Evolutionary conservation across 2,329 filamentous ascomycete genomes (phyloP), one percentile per base, ranked within the genome.

Genomic region (Colletotrichum echinochloae): DNA sequence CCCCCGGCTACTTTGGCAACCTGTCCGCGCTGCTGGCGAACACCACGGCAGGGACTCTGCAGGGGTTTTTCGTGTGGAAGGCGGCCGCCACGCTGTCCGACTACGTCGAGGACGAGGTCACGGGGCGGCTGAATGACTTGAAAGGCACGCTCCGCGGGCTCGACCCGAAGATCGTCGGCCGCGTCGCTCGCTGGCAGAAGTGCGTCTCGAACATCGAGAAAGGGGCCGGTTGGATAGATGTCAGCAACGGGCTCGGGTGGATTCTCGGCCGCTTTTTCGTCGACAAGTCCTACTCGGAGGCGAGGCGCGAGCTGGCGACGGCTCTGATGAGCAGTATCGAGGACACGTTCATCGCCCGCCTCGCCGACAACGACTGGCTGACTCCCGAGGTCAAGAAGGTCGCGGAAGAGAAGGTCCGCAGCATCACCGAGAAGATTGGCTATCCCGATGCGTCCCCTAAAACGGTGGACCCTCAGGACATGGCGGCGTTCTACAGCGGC

Each of bases 261-360:
- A 90, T 92, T 57, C 80, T 92, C n/a, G 91, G 89, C 75, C 88
- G 90, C 30, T 92, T 93, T 80, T 94, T 90, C 73, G 84, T 93
- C 2, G 87, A 92, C 72, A 88, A 88, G 55, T 86, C 90, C 1
- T 93, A 93, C 75, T 88, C 89, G 0, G 85, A 89, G 14, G 86
- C 89, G 28, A 89, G 90, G 0, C 92, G 92, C 75, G 80, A 87
- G 3, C 87, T 92, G 48, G 90, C 90, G 14, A 89, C 92, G 64
- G 84, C 89, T 63, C 89, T 94, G 73, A 87, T 93, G 20, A 86
- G 86, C 18, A 89, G 92, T 72, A 90, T 94, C 76, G 92, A 92
- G 77, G 83, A 86, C 18, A 85, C 88, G 18, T 94, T 93, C 75
- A 85, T 87, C 2, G 75, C 87, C 64, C 90, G 87, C 66, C 80